Base-by-base conservation (phyloP, 169 alveolate genomes). In the Plasmodium coatneyi region DNA sequence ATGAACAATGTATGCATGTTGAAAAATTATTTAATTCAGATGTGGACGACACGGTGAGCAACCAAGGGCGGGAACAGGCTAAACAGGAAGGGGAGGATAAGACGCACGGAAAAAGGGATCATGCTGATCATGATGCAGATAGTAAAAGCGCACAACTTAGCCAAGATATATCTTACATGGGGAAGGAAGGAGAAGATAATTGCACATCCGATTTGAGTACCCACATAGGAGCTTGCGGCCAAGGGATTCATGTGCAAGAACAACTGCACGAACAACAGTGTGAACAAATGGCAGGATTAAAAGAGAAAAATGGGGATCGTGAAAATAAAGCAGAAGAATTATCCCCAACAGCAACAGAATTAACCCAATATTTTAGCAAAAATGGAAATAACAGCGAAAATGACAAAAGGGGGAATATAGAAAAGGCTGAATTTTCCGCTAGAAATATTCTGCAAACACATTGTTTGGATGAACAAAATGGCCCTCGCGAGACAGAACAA, bases 21-120 rank as follows among this genome's bases (percentile, higher is more conserved):
- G 89, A 76, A 66, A 87, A 76, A 66, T 52, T 87, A 30, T 87
- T 87, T 43, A 25, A 36, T 19, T 87, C 89, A 78, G 70, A 87
- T 78, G 43, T 3, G 5, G 80, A 19, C 19, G 36, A 76, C 56
- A 70, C 70, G 30, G 7, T 83, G 19, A 19, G 43, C 43, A 19
- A 70, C 34, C 34, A 81, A 16, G 6, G 36, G 41, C 0, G 41
- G 10, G 49, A 49, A 81, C 3, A 28, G 32, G 7, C 32, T 22
- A 49, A 28, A 22, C 56, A 41, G 41, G 34, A 36, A 16, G 25
- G 43, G 56, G 49, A 66, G 5, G 70, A 74, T 19, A 30, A 14
- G 32, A 2, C 43, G 30, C 9, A 46, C 79, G 22, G 30, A 74
- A 46, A 72, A 30, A 36, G 16, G 6, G 60, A 49, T 52, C 52